Evolutionary conservation across 305 asterid species (phyloP).

Genomic region (Fraxinus ornus): DNA sequence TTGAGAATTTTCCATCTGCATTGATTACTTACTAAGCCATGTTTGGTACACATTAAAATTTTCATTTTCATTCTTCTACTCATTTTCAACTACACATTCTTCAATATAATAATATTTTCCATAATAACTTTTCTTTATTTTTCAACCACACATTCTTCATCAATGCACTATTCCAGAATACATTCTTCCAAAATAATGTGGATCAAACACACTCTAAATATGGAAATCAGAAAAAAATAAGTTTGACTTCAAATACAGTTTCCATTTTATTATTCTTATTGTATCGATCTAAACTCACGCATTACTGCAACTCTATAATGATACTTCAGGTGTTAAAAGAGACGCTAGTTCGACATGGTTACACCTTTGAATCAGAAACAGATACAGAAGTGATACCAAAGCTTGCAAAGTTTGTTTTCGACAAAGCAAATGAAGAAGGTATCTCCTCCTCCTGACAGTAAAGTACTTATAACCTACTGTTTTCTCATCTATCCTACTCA

Average conservation of each 20-base stretch:
- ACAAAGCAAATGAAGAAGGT: constrained; percentile 92
- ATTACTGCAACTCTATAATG: constrained; percentile 18
- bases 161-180: no score
- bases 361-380: constrained; percentile 87
- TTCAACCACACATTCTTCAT: no score
- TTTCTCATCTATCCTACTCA: background rate
- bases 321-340: constrained; percentile 70
- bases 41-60: no score
- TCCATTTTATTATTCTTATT: background rate
- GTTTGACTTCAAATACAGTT: background rate
- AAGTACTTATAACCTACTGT: background rate
- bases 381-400: constrained; percentile 98
- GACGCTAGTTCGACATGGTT: constrained; percentile 88
- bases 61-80: no score
- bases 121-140: no score
- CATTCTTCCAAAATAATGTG: no score
- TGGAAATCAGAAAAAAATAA: background rate
- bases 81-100: no score
- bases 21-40: background rate
- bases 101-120: no score
- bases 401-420: constrained; percentile 91
- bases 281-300: constrained; percentile 5
- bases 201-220: no score
- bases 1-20: background rate
- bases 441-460: constrained; percentile 21